Base-by-base conservation (phyloP, 1,139 yeast genomes). In the Yamadazyma triangularis region DNA sequence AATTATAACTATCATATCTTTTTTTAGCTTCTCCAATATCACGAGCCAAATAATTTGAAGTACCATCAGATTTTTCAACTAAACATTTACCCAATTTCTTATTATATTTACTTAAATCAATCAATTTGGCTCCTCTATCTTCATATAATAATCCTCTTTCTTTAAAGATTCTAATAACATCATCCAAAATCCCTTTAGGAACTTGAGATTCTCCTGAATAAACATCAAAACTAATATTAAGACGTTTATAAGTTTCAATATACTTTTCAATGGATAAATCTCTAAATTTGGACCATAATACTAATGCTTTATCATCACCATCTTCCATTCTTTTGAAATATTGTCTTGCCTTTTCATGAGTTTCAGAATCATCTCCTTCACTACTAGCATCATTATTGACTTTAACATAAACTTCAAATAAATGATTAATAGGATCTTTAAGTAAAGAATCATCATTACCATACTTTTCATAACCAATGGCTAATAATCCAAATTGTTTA, bases 151-250 rank as follows among this genome's bases (percentile, higher is more conserved):
- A 69, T 4, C 79, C 79, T 57, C 77, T 82, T 47, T 79, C 82
- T 33, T 73, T 68, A 50, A 91, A 77, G 25, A 64, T 50, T 32
- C 76, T 63, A 31, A 79, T 64, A 28, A 86, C 96, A 29, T 70
- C 58, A 37, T 76, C 66, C 87, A 91, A 85, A 27, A 69, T 58
- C 38, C 79, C 82, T 51, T 74, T 76, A 6, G 93, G 70, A 31
- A 91, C 96, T 62, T 87, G 95, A 14, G 97, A 89, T 62, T 91
- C 99, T 42, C 99, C 99, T 7, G 95, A 84, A 59, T 91, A 91
- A 30, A 70, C 71, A 52, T 91, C 96, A 56, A 83, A 91, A 41
- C 72, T 62, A 51, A 91, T 91, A 62, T 91, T 91, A 50, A 91
- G 77, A 58, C 98, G 85, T 39, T 86, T 89, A 58, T 91, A 91